Conservation (phyloP, 495 filamentous ascomycete species). For the Penicillium tannophilum region DNA sequence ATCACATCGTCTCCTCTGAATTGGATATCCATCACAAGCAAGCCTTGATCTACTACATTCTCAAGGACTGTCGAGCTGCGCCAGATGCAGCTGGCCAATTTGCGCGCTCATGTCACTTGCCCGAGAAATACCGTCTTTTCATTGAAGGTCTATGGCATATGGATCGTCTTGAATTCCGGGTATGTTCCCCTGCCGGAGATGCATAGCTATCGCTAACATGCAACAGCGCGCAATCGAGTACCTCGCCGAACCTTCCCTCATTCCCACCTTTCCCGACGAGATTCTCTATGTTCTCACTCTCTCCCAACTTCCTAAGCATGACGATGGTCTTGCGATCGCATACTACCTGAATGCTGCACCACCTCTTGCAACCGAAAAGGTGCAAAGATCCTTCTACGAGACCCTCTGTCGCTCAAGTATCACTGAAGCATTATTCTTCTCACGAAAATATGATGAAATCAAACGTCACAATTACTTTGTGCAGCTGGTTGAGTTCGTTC, state of each 20-base stretch:
- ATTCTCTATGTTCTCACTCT: conserved; percentile 70
- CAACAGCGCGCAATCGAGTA: conserved; percentile 65
- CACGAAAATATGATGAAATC: conserved; percentile 61
- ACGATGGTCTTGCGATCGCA: conserved; percentile 67
- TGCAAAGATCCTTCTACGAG: conserved; percentile 64
- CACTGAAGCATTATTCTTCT: conserved; percentile 73
- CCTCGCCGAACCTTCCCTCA: conserved; percentile 73
- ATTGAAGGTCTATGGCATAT: conserved; percentile 82
- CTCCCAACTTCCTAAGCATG: conserved; percentile 56
- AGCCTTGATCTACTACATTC: conserved; percentile 77
- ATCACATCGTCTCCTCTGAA: conserved; percentile 59
- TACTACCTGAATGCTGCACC: conserved; percentile 76
- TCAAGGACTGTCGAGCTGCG: conserved; percentile 67
- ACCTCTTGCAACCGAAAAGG: conserved; percentile 57
- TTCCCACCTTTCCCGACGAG: conserved; percentile 79
- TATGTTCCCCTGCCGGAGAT: conserved; percentile 25
- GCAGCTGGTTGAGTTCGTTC: conserved; percentile 64
- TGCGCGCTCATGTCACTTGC: conserved; percentile 59
- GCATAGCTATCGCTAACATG: conserved; percentile 16
- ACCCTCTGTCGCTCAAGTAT: conserved; percentile 67
- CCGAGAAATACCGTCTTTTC: conserved; percentile 69
- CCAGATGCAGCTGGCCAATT: conserved; percentile 52
- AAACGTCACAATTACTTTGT: conserved; percentile 64
- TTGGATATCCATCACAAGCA: conserved; percentile 72
- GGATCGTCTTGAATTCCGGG: conserved; percentile 68